These are phyloP conservation scores for Marasmius tenuissimus DNA, from an alignment of 1,284 basidiomycete genomes.

Conservation along the genomic window DNA sequence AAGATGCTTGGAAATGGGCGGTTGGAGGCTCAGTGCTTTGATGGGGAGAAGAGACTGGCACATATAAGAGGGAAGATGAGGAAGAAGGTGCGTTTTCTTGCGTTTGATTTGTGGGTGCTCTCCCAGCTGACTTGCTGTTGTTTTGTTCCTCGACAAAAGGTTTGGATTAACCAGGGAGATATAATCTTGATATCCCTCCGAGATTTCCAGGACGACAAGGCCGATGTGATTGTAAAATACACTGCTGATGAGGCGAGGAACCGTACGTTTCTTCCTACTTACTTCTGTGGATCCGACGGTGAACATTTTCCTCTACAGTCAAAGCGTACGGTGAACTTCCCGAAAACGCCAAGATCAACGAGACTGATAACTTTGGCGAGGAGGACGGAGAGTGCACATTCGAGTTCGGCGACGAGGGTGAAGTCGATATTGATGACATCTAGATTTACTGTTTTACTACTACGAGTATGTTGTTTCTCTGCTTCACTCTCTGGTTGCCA, in stretches of 20 bases:
- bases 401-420: conserved; percentile 86
- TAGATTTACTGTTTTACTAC: conserved; percentile 27
- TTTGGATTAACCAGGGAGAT: conserved; percentile 99
- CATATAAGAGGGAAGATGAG: conserved; percentile 99
- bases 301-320: conserved; percentile 44
- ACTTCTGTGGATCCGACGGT: conserved; percentile 2
- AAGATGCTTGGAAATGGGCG: conserved; percentile 99
- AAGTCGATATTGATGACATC: conserved; percentile 82
- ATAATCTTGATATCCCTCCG: conserved; percentile 96
- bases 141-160: conserved; percentile 46
- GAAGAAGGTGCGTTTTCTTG: conserved; percentile 80
- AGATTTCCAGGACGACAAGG: conserved; percentile 99
- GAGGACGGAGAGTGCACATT: conserved; percentile 90
- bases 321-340: conserved; percentile 98
- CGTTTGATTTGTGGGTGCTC: neutral
- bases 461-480: neutral
- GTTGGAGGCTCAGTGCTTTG: conserved; percentile 96
- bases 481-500: neutral
- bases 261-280: conserved; percentile 40
- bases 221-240: conserved; percentile 99
- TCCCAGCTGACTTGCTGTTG: neutral
- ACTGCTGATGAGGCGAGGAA: conserved; percentile 93
- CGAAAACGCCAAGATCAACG: conserved; percentile 98
- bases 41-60: conserved; percentile 96
- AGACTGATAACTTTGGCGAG: conserved; percentile 90